Evolutionary conservation across 164 flowering plant genomes (phyloP).

Genomic region (Annona squamosa): DNA sequence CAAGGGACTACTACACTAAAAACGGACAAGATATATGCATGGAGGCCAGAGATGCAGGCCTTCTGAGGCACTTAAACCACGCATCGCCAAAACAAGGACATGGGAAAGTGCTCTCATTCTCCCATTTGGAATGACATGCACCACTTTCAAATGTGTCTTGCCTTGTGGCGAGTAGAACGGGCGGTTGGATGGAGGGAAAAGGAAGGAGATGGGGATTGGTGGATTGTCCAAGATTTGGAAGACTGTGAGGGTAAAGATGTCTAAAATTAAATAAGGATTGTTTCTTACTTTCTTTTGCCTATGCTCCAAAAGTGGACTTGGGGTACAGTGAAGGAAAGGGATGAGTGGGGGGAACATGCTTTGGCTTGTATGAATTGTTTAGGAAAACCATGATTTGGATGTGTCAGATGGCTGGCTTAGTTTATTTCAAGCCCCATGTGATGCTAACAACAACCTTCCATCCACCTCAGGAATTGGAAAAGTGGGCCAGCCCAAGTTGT

Average conservation of each 20-base stretch:
- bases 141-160: background rate
- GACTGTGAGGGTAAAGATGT: background rate
- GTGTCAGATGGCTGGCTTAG: conserved; percentile 20
- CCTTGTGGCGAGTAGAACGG: background rate
- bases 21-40: background rate
- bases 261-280: background rate
- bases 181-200: no score
- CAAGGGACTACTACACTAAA: background rate
- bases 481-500: conserved; percentile 15
- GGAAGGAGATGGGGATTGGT: background rate
- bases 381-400: conserved; percentile 33
- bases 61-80: background rate
- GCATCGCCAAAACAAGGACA: background rate
- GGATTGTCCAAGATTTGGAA: background rate
- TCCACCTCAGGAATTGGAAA: conserved; percentile 20
- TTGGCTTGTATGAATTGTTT: conserved; percentile 28
- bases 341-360: conserved; percentile 19
- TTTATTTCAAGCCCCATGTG: conserved; percentile 31
- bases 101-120: background rate
- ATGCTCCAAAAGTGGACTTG: background rate
- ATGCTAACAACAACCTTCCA: conserved; percentile 18
- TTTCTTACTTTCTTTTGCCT: background rate
- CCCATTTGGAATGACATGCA: background rate
- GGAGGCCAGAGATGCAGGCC: background rate
- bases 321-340: background rate